Evolutionary conservation across 1,139 yeast species (phyloP), one percentile per base, ranked within the genome.

Genomic region (Spathaspora sp.): DNA sequence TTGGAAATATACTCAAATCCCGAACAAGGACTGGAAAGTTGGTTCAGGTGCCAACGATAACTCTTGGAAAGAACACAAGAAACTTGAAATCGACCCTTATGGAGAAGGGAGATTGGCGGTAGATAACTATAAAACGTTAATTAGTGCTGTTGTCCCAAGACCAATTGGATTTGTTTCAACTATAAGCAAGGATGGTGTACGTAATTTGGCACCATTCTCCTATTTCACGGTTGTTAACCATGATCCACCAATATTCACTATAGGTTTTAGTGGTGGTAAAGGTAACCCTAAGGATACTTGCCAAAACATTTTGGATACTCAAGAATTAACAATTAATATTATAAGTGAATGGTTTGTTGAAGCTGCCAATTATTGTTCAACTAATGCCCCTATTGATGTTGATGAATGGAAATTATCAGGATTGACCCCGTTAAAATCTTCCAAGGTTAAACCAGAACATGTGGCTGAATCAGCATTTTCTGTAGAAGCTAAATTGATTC

Each of bases 341-440:
- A 72, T 82, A 34, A 72, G 82, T 41, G 88, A 82, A 59, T 82
- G 85, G 85, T 79, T 81, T 55, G 64, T 76, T 25, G 88, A 82
- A 50, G 86, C 86, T 15, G 84, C 86, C 11, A 81, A 82, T 56
- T 74, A 61, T 51, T 62, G 79, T n/a, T 64, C 76, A 15, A 67
- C 68, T 23, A 63, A 73, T 51, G 73, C 82, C 2, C 86, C 86
- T 1, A 43, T 57, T 1, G 78, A 65, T 1, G 68, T 76, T 13
- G 78, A 76, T 51, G 88, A 82, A 57, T 82, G 84, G 81, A 65
- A 72, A 47, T 61, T 80, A 39, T 56, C 76, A 11, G 87, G 87
- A 0, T 64, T 82, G 48, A 81, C 86, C 1, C 79, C 79, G 2
- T 53, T 62, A 7, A 55, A 60, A 5, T 78, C 85, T 0, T 54